A percentile compares a stretch with the other conserved stretches of the same genome.
Conservation (phyloP, 768 basidiomycete species). For the Obba rivulosa region DNA sequence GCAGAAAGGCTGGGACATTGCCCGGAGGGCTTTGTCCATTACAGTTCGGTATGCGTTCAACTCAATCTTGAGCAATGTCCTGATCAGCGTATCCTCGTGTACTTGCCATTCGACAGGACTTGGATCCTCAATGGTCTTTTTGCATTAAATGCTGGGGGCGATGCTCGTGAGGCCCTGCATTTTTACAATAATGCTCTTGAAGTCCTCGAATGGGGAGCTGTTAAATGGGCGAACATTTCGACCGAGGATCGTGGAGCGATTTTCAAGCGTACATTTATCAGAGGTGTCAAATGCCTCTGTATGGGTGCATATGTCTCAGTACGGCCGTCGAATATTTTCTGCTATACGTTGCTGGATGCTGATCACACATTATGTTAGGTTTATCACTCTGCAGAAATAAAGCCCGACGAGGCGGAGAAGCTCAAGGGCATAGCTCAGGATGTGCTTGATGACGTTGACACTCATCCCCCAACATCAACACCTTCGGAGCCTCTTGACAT, state of each 20-base stretch:
- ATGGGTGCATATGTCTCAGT: slow-evolving; percentile 32
- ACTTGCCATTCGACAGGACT: slow-evolving; percentile 17
- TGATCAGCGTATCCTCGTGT: too few relatives aligned
- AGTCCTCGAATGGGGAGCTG: slow-evolving; percentile 37
- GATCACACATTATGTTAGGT: too few relatives aligned
- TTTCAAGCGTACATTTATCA: slow-evolving; percentile 37
- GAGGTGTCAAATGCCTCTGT: slow-evolving; percentile 34
- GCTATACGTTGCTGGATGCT: too few relatives aligned
- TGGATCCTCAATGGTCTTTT: slow-evolving; percentile 39
- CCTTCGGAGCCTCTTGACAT: too few relatives aligned
- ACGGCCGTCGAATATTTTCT: not conserved
- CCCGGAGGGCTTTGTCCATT: slow-evolving; percentile 28
- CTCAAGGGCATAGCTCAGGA: too few relatives aligned
- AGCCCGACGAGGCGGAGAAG: too few relatives aligned
- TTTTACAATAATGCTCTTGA: slow-evolving; percentile 33
- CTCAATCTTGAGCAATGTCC: too few relatives aligned
- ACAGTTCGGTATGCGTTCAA: slow-evolving; percentile 31
- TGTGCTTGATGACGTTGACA: too few relatives aligned
- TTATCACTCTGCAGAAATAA: too few relatives aligned
- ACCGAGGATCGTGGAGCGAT: slow-evolving; percentile 35
- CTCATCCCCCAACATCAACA: too few relatives aligned
- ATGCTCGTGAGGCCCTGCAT: slow-evolving; percentile 22
- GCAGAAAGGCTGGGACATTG: slow-evolving; percentile 22
- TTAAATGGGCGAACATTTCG: slow-evolving; percentile 33
- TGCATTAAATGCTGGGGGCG: slow-evolving; percentile 12